These are phyloP conservation scores for Ilyonectria sp. DNA, from an alignment of 2,329 filamentous ascomycete genomes.

Conservation along the genomic window DNA sequence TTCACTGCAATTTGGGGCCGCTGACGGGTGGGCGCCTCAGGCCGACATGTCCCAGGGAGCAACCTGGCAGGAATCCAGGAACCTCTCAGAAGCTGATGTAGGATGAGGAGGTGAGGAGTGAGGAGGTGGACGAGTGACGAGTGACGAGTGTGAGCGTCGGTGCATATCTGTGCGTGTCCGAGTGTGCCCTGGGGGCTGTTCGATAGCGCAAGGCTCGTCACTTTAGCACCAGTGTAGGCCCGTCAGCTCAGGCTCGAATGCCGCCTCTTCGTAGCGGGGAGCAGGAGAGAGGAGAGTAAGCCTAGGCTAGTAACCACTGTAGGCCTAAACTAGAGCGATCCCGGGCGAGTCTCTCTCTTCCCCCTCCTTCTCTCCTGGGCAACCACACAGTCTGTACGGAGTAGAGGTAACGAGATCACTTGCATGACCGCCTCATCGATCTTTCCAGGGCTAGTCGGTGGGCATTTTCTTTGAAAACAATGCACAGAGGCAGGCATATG, in stretches of 20 bases:
- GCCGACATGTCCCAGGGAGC: conserved; percentile 6
- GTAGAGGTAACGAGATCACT: not conserved
- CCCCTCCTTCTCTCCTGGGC: conserved; percentile 3
- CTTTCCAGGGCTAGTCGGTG: not conserved
- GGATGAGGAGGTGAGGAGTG: not conserved
- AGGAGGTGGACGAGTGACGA: not conserved
- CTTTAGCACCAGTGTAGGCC: conserved; percentile 15
- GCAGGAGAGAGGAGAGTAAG: conserved; percentile 7
- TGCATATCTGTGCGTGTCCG: not conserved
- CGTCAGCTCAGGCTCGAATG: conserved; percentile 28
- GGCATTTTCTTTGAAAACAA: not conserved
- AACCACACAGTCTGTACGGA: not conserved
- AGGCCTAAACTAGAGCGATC: conserved; percentile 1
- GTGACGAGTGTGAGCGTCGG: conserved; percentile 11
- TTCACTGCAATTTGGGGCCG: conserved; percentile 44
- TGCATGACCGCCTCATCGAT: not conserved
- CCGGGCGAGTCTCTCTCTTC: not conserved
- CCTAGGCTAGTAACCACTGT: conserved; percentile 20
- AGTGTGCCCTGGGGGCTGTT: not conserved
- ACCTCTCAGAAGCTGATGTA: conserved; percentile 2
- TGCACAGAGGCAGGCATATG: not conserved
- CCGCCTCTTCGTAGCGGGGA: conserved; percentile 16
- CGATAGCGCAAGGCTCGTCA: conserved; percentile 23
- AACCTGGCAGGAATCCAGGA: conserved; percentile 19
- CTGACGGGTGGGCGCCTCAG: conserved; percentile 19